Conservation (phyloP, 768 basidiomycete species). For the Russula olivacea region DNA sequence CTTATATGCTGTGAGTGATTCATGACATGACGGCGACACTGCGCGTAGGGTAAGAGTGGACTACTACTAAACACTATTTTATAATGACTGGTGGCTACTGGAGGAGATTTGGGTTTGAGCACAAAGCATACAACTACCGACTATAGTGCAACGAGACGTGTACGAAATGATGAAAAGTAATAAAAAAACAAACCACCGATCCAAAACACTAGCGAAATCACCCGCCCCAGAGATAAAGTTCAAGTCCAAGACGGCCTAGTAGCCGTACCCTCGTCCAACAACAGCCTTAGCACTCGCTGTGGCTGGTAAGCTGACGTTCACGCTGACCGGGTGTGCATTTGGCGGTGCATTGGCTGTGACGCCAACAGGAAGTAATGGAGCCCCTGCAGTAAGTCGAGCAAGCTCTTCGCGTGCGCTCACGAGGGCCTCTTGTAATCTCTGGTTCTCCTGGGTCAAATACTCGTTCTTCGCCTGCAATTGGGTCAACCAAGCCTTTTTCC, state of each 20-base stretch:
- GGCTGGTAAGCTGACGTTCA: constrained; percentile 23
- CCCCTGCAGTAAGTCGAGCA: constrained; percentile 58
- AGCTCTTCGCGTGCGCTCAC: constrained; percentile 90
- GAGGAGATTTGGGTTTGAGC: constrained; percentile 8
- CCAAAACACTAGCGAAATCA: constrained; percentile 1
- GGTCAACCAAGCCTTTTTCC: constrained; percentile 96
- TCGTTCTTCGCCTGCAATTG: constrained; percentile 94
- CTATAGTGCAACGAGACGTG: constrained; percentile 16
- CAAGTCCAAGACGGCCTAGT: constrained; percentile 6
- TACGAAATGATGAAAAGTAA: constrained; percentile 17
- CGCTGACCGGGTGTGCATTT: constrained; percentile 21
- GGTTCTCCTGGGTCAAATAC: constrained; percentile 88
- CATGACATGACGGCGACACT: constrained; percentile 10
- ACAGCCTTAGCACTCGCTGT: constrained; percentile 5
- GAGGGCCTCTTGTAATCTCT: constrained; percentile 81
- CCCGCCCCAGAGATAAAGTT: not conserved
- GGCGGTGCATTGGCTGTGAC: constrained; percentile 6
- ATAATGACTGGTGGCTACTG: constrained; percentile 5
- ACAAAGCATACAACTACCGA: constrained; percentile 21
- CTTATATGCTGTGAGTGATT: constrained; percentile 15
- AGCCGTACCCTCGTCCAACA: constrained; percentile 24
- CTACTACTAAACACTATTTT: constrained; percentile 24
- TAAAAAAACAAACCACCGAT: constrained; percentile 19
- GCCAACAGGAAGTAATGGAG: constrained; percentile 14
- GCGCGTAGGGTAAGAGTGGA: constrained; percentile 8